These are phyloP conservation scores for Trichoderma virens DNA, from an alignment of 495 filamentous ascomycete genomes.

Conservation along the genomic window DNA sequence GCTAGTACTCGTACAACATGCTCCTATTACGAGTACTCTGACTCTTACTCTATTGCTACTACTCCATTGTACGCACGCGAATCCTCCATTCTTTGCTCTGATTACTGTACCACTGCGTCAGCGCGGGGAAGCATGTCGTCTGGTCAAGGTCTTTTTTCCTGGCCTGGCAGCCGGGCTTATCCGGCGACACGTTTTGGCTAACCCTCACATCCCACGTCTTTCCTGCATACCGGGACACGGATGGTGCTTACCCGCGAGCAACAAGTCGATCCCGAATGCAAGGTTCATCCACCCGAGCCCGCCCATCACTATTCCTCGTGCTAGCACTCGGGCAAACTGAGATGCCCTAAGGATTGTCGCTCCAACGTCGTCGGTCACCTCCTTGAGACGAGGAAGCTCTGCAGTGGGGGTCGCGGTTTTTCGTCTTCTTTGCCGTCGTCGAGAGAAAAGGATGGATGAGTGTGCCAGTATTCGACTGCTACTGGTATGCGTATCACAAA, in stretches of 20 bases:
- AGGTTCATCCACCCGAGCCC: too few species aligned
- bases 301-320: too few species aligned
- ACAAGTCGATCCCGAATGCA: background rate
- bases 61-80: background rate
- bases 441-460: too few species aligned
- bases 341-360: too few species aligned
- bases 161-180: background rate
- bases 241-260: background rate
- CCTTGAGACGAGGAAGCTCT: too few species aligned
- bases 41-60: too few species aligned
- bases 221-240: background rate
- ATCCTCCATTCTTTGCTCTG: background rate
- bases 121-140: slow-evolving; percentile 5
- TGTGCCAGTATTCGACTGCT: too few species aligned
- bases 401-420: too few species aligned
- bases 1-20: background rate
- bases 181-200: background rate
- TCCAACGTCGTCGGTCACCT: too few species aligned
- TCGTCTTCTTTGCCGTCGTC: too few species aligned
- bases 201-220: background rate
- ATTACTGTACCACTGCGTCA: slow-evolving; percentile 2
- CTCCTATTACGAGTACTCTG: too few species aligned
- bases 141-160: background rate
- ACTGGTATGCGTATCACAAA: too few species aligned
- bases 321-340: background rate